Evolutionary conservation across 177 flowering plant genomes (phyloP), one percentile per base, ranked within the genome.

Genomic region (Telopea speciosissima): DNA sequence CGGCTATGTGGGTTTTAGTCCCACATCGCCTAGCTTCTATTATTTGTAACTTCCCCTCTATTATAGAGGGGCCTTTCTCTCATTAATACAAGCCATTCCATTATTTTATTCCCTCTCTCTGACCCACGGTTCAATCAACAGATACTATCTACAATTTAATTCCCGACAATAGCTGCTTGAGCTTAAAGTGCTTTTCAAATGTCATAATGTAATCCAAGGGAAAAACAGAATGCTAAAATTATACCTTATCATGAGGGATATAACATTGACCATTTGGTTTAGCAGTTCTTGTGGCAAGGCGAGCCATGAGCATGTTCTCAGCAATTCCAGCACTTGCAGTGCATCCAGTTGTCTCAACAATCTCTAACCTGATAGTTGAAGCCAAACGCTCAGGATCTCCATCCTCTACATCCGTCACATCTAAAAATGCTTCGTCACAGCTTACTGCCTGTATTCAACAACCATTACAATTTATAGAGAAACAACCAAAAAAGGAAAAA

Each of bases 401-500:
- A 65, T 69, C 84, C 45, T 78, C 83, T 19, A 75, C 79, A 67
- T 84, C 87, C 24, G 86, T 72, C 40, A 88, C 83, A 79, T 93
- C 99, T 75, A 95, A 74, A 81, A 93, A 91, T 59, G 99, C 99
- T 84, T 95, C 99, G 77, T 95, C 98, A 82, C 98, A 95, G 78
- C 99, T 93, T 23, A 95, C 90, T 31, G 98, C 99, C 98, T 95
- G 81, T 10, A 74, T 59, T 68, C 71, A 71, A 70, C 24, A 67
- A 44, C 25, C 66, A 36, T 66, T 65, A 19, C 74, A 33, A 49
- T 19, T 28, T 68, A 45, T 25, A 24, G 7, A 5, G 42, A 44
- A 68, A 67, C 8, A 54, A 49, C 63, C 3, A 24, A 70, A 40
- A 65, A 13, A 28, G 10, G 3, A 36, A 36, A 36, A 36, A 36